Conservation (phyloP, 352 stramenopile genomes). For the Phytophthora tentaculata region DNA sequence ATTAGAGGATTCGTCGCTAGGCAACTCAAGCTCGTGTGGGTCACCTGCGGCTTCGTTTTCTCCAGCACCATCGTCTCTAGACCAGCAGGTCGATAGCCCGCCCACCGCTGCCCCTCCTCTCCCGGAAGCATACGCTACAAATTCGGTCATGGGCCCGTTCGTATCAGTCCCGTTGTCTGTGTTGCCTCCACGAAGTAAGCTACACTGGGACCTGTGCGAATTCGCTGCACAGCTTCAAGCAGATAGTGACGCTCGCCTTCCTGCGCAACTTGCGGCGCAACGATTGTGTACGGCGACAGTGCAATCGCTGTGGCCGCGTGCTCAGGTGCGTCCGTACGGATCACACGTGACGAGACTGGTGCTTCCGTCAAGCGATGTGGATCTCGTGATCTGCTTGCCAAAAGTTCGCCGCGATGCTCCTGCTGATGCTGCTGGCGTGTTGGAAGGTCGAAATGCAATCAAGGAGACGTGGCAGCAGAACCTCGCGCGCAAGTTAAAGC, state of each 20-base stretch:
- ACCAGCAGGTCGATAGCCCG: constrained; percentile 32
- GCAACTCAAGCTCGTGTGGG: constrained; percentile 36
- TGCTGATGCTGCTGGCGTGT: constrained; percentile 93
- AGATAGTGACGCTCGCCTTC: constrained; percentile 69
- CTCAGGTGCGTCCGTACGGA: constrained; percentile 97
- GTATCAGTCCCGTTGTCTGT: constrained; percentile 87
- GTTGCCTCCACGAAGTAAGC: constrained; percentile 81
- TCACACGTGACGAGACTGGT: constrained; percentile 96
- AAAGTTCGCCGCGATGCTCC: constrained; percentile 96
- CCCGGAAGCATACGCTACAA: constrained; percentile 52
- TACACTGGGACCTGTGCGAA: constrained; percentile 90
- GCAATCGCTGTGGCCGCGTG: constrained; percentile 93
- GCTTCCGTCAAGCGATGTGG: constrained; percentile 96
- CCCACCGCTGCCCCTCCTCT: constrained; percentile 32
- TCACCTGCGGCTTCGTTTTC: constrained; percentile 44
- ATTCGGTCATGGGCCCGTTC: constrained; percentile 74
- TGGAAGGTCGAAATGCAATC: constrained; percentile 98
- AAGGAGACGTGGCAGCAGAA: constrained; percentile 99
- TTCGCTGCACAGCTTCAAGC: constrained; percentile 83
- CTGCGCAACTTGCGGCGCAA: constrained; percentile 78
- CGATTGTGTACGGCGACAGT: constrained; percentile 83
- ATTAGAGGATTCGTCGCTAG: constrained; percentile 32
- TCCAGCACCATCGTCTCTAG: constrained; percentile 40
- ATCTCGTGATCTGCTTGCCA: constrained; percentile 98
- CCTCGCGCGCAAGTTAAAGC: constrained; percentile 93